Conservation (phyloP, 805 yeast species). For the Kockiozyma suomiensis region DNA sequence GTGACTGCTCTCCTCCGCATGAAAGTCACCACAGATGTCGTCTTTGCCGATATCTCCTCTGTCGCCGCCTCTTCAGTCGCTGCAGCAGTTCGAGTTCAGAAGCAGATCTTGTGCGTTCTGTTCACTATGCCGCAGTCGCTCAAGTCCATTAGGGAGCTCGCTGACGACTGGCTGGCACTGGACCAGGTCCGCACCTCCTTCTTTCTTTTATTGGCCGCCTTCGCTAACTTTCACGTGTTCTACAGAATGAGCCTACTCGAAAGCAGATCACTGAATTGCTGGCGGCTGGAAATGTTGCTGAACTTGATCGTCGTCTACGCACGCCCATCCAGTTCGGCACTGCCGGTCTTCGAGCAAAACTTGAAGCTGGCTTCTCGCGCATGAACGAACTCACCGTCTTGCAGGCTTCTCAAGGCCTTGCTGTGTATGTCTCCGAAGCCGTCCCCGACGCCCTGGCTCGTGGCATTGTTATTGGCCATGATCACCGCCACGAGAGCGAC, state of each 20-base stretch:
- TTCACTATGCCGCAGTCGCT: slow-evolving; percentile 3
- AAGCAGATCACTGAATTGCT: slow-evolving; percentile 56
- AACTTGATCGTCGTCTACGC: slow-evolving; percentile 55
- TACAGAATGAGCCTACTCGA: slow-evolving; percentile 50
- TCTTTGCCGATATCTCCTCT: too few species aligned
- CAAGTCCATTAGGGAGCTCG: slow-evolving; percentile 37
- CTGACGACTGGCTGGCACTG: slow-evolving; percentile 46
- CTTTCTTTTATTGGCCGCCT: not conserved
- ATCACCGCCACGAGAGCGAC: slow-evolving; percentile 80
- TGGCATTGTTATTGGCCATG: slow-evolving; percentile 81
- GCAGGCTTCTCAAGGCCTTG: slow-evolving; percentile 76
- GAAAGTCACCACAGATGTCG: too few species aligned
- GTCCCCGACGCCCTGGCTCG: slow-evolving; percentile 42
- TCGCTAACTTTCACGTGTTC: not conserved
- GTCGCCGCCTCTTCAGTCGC: too few species aligned
- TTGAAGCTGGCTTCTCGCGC: slow-evolving; percentile 89
- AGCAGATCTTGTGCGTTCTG: not conserved
- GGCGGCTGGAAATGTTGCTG: slow-evolving; percentile 44
- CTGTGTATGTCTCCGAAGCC: slow-evolving; percentile 41
- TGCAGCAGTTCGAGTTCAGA: too few species aligned
- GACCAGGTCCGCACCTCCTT: slow-evolving; percentile 42
- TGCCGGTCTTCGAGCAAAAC: slow-evolving; percentile 72
- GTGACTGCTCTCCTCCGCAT: too few species aligned
- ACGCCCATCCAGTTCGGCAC: slow-evolving; percentile 74
- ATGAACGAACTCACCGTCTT: slow-evolving; percentile 88